phyloP scores from a whole-genome alignment of 1,284 basidiomycete genomes.

The Microbotryum silenes-acaulis region DNA sequence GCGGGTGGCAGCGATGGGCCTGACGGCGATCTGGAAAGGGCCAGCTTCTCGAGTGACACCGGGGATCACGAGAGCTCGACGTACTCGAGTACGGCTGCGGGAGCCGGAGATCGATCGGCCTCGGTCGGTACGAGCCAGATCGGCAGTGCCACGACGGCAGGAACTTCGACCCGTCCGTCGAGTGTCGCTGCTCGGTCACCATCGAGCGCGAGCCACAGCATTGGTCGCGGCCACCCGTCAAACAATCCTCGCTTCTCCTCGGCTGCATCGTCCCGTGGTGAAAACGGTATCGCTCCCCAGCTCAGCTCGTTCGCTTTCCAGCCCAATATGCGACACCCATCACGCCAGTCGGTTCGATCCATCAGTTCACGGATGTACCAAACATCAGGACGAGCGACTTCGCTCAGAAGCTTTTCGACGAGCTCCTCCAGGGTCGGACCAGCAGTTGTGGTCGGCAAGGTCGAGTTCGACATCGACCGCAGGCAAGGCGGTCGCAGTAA shows the following conservation, averaged over 20 bases:
- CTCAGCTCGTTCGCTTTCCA: slow-evolving; percentile 4
- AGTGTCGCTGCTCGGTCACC: slow-evolving; percentile 32
- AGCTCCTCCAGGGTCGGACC: slow-evolving; percentile 12
- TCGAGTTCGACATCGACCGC: slow-evolving; percentile 77
- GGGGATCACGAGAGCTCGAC: slow-evolving; percentile 5
- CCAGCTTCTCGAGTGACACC: slow-evolving; percentile 20
- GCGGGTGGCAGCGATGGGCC: not conserved
- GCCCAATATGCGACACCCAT: slow-evolving; percentile 11
- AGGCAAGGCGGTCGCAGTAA: slow-evolving; percentile 49
- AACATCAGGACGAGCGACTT: not conserved
- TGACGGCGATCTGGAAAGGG: slow-evolving; percentile 14
- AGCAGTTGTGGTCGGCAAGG: slow-evolving; percentile 61
- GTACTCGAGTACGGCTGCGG: slow-evolving; percentile 6
- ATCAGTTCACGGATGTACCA: not conserved
- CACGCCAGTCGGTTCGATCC: slow-evolving; percentile 9
- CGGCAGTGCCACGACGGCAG: slow-evolving; percentile 10
- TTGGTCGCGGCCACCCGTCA: slow-evolving; percentile 2
- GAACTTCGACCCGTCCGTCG: slow-evolving; percentile 11
- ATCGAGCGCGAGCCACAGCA: slow-evolving; percentile 32
- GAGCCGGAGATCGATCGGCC: not conserved
- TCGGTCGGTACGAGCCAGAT: slow-evolving; percentile 2
- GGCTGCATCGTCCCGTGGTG: too few relatives aligned
- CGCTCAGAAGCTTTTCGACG: slow-evolving; percentile 12
- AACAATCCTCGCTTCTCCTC: slow-evolving; percentile 31
- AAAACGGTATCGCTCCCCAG: not conserved